phyloP scores from a whole-genome alignment of 345 rosid genomes.

The Citrus inodora region DNA sequence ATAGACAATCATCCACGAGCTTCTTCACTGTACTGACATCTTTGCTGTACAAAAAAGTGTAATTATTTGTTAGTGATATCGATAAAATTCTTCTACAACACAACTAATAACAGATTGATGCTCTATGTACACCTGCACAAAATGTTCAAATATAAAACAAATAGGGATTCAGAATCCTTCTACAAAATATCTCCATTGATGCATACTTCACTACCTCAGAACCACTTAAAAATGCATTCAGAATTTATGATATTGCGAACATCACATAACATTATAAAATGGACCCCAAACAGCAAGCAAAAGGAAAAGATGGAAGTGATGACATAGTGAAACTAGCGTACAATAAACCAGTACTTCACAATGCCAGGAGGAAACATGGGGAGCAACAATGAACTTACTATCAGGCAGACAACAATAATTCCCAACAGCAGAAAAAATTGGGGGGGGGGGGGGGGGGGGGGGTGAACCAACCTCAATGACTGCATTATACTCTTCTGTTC shows the following conservation, averaged over 20 bases:
- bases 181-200: not conserved
- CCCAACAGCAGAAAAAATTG: not conserved
- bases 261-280: not conserved
- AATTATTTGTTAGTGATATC: slow-evolving; percentile 21
- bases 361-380: not conserved
- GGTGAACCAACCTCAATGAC: slow-evolving; percentile 73
- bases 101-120: not conserved
- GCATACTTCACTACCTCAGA: not conserved
- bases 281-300: not conserved
- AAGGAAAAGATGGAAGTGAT: not conserved
- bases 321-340: not conserved
- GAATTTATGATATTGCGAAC: not conserved
- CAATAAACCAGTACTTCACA: not conserved
- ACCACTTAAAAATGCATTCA: not conserved
- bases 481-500: slow-evolving; percentile 95
- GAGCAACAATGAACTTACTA: not conserved
- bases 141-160: not conserved
- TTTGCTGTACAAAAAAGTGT: slow-evolving; percentile 62
- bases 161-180: not conserved
- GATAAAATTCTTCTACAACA: not conserved
- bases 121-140: not conserved
- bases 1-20: slow-evolving; percentile 89
- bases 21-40: slow-evolving; percentile 91
- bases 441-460: not conserved
- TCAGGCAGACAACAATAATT: not conserved